These are phyloP conservation scores for Knoxdaviesia proteae DNA, from an alignment of 2,329 filamentous ascomycete genomes.

Conservation along the genomic window DNA sequence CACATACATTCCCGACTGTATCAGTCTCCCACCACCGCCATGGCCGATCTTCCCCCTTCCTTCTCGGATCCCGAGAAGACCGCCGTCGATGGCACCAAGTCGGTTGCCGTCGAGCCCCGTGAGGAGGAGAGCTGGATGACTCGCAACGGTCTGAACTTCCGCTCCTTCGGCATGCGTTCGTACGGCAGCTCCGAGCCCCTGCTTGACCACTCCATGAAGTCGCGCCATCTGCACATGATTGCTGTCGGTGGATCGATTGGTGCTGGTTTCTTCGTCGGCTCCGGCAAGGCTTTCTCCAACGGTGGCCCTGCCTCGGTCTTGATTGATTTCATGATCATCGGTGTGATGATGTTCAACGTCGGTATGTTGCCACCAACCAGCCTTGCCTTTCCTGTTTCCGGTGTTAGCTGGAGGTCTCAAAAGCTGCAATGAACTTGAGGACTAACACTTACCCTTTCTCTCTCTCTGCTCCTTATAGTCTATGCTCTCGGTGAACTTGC, in stretches of 20 bases:
- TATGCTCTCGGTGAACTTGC: slow-evolving; percentile 40
- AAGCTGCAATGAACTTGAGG: not conserved
- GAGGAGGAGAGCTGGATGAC: slow-evolving; percentile 14
- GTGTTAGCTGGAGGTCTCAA: no score
- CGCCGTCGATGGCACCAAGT: not conserved
- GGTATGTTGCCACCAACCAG: slow-evolving; percentile 7
- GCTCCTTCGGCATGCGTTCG: slow-evolving; percentile 17
- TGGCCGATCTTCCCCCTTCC: no score
- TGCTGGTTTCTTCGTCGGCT: slow-evolving; percentile 42
- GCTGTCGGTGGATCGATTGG: slow-evolving; percentile 40
- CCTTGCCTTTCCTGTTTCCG: no score
- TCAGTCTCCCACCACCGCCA: no score
- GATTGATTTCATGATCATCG: slow-evolving; percentile 32
- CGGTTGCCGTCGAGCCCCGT: not conserved
- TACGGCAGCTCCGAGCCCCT: slow-evolving; percentile 12
- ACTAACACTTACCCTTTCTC: not conserved
- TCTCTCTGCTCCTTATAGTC: slow-evolving; percentile 12
- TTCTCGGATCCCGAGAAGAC: no score
- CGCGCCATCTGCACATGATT: slow-evolving; percentile 40
- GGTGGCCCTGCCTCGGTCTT: slow-evolving; percentile 20
- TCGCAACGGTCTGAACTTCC: slow-evolving; percentile 16
- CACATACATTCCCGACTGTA: no score
- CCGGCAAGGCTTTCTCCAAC: slow-evolving; percentile 20
- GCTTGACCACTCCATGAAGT: slow-evolving; percentile 27
- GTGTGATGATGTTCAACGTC: slow-evolving; percentile 40